Percentiles rank a stretch among this genome's conserved stretches.
Conservation (phyloP, 2,329 filamentous ascomycete genomes). For the Calonectria montana region DNA sequence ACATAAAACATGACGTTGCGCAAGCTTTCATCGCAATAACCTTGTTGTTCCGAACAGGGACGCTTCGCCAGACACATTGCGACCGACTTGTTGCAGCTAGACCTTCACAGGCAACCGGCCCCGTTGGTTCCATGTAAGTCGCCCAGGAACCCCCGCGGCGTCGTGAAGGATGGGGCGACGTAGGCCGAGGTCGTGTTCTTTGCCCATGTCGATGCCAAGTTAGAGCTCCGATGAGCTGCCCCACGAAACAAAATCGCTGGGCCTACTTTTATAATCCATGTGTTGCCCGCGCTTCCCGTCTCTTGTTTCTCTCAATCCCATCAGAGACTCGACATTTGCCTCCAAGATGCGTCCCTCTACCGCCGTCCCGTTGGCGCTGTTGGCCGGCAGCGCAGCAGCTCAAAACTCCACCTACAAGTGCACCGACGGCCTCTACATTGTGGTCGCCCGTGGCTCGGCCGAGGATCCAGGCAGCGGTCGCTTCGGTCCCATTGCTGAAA, state of each 20-base stretch:
- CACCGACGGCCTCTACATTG: conserved; percentile 52
- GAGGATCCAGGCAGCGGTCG: conserved; percentile 50
- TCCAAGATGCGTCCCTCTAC: conserved; percentile 33
- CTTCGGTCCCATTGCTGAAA: conserved; percentile 47
- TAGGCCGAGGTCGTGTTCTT: background rate
- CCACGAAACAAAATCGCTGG: background rate
- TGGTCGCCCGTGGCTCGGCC: conserved; percentile 53
- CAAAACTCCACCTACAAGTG: conserved; percentile 41
- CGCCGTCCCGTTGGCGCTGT: conserved; percentile 36
- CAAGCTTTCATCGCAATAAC: background rate
- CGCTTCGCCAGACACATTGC: background rate
- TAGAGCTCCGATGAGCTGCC: background rate
- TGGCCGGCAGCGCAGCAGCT: conserved; percentile 38
- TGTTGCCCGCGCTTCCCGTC: background rate
- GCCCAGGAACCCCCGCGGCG: conserved; percentile 2
- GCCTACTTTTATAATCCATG: background rate
- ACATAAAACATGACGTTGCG: background rate
- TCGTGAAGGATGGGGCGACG: background rate
- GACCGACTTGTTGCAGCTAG: background rate
- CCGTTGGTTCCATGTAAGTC: background rate
- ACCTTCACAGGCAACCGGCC: background rate
- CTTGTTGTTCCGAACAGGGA: background rate
- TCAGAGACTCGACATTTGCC: background rate
- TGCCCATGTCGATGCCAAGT: conserved; percentile 1
- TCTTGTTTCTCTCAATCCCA: background rate